Conservation (phyloP, 306 rosid species). For the Dryas drummondii region DNA sequence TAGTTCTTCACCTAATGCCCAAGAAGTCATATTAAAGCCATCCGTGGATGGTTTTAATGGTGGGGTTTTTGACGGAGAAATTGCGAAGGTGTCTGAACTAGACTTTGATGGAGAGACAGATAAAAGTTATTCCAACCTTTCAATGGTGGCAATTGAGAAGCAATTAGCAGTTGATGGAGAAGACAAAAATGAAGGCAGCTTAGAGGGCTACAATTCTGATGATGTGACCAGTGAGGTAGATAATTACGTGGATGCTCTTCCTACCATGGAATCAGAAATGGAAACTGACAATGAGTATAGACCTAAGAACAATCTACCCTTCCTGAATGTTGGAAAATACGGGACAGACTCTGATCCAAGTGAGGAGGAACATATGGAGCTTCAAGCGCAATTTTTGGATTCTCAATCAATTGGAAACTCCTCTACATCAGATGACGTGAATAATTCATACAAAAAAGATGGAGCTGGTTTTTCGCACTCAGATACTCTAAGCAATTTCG, state of each 20-base stretch:
- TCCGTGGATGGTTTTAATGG: conserved; percentile 30
- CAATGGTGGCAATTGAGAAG: conserved; percentile 36
- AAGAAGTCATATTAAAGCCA: conserved; percentile 40
- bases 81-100: conserved; percentile 43
- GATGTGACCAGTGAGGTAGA: conserved; percentile 77
- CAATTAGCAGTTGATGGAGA: conserved; percentile 44
- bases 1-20: conserved; percentile 50
- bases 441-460: conserved; percentile 50
- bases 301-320: conserved; percentile 35
- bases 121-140: conserved; percentile 40
- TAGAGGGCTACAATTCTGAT: conserved; percentile 63
- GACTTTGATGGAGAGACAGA: conserved; percentile 35
- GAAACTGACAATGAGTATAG: conserved; percentile 60
- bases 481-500: conserved; percentile 44
- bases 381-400: conserved; percentile 56
- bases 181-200: conserved; percentile 41
- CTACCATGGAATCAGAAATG: conserved; percentile 71
- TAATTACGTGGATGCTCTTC: conserved; percentile 78
- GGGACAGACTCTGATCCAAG: conserved; percentile 47
- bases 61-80: conserved; percentile 32
- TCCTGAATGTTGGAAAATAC: conserved; percentile 35
- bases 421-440: conserved; percentile 58
- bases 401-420: conserved; percentile 64
- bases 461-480: conserved; percentile 48
- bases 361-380: conserved; percentile 53